Conservation (phyloP, 2,329 filamentous ascomycete species). For the Pestalotiopsis sp. region DNA sequence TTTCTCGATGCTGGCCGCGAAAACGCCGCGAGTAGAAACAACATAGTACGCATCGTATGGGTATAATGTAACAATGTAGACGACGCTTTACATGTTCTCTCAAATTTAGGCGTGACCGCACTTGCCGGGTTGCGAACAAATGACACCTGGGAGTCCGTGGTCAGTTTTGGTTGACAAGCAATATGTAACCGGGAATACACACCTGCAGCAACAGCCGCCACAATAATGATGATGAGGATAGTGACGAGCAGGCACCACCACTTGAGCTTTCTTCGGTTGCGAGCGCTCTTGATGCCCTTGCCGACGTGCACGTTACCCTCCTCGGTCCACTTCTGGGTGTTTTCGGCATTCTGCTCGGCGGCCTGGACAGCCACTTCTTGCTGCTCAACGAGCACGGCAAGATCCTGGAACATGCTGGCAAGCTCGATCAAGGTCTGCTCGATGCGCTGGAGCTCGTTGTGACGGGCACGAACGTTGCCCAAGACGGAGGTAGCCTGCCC, state of each 20-base stretch:
- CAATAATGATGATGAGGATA: slow-evolving; percentile 59
- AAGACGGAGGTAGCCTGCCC: slow-evolving; percentile 75
- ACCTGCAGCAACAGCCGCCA: slow-evolving; percentile 57
- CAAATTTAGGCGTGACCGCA: neutral
- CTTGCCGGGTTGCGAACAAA: neutral
- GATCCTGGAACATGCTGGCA: slow-evolving; percentile 70
- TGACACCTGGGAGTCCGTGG: neutral
- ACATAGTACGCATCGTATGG: neutral
- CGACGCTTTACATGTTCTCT: neutral
- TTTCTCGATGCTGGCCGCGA: neutral
- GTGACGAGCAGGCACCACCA: slow-evolving; percentile 75
- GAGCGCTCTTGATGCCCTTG: slow-evolving; percentile 68
- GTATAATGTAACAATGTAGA: slow-evolving; percentile 3
- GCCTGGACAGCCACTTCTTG: slow-evolving; percentile 67
- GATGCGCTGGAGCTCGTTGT: slow-evolving; percentile 82
- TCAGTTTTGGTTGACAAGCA: neutral
- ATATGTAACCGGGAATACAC: slow-evolving; percentile 27
- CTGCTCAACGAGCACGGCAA: slow-evolving; percentile 73
- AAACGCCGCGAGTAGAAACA: neutral
- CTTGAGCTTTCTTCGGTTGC: slow-evolving; percentile 73
- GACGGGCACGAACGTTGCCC: slow-evolving; percentile 77
- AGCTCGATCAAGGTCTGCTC: slow-evolving; percentile 75
- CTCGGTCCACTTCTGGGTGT: slow-evolving; percentile 68
- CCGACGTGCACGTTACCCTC: slow-evolving; percentile 71
- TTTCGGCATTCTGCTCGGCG: slow-evolving; percentile 66